These are phyloP conservation scores for Cercospora janseana DNA, from an alignment of 2,329 filamentous ascomycete genomes.

Conservation along the genomic window DNA sequence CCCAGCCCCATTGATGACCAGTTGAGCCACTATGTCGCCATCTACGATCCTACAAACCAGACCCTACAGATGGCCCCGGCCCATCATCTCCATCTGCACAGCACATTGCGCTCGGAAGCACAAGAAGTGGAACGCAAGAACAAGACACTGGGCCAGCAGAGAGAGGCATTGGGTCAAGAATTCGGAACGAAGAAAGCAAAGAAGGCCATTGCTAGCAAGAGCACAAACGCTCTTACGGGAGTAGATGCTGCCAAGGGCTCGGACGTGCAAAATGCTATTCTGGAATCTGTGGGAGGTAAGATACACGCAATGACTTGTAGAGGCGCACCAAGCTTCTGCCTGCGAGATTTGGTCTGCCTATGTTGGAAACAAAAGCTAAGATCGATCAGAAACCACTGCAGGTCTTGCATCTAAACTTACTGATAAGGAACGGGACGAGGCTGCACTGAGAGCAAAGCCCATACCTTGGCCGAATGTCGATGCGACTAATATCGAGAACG, in stretches of 20 bases:
- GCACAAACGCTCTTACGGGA: conserved; percentile 66
- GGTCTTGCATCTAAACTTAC: conserved; percentile 64
- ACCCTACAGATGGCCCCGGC: conserved; percentile 56
- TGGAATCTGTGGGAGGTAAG: conserved; percentile 38
- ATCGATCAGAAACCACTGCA: conserved; percentile 55
- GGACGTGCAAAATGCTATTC: conserved; percentile 57
- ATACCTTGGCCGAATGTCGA: conserved; percentile 68
- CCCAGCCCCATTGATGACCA: conserved; percentile 43
- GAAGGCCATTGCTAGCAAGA: conserved; percentile 68
- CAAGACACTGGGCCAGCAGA: conserved; percentile 55
- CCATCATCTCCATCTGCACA: conserved; percentile 56
- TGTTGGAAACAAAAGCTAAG: neutral
- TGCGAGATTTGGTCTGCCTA: conserved; percentile 55
- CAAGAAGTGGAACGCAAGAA: conserved; percentile 41
- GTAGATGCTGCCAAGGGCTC: conserved; percentile 54
- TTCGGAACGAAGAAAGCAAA: conserved; percentile 86
- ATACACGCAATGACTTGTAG: neutral
- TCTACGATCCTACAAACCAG: conserved; percentile 56
- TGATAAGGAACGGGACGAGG: conserved; percentile 60
- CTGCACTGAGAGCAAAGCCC: conserved; percentile 66
- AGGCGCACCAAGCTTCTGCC: neutral
- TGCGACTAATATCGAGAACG: conserved; percentile 66
- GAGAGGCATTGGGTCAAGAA: conserved; percentile 68
- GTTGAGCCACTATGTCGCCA: conserved; percentile 60
- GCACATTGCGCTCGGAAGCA: conserved; percentile 46